Evolutionary conservation across 2,329 filamentous ascomycete species (phyloP).

Genomic region (Boeremia exigua): DNA sequence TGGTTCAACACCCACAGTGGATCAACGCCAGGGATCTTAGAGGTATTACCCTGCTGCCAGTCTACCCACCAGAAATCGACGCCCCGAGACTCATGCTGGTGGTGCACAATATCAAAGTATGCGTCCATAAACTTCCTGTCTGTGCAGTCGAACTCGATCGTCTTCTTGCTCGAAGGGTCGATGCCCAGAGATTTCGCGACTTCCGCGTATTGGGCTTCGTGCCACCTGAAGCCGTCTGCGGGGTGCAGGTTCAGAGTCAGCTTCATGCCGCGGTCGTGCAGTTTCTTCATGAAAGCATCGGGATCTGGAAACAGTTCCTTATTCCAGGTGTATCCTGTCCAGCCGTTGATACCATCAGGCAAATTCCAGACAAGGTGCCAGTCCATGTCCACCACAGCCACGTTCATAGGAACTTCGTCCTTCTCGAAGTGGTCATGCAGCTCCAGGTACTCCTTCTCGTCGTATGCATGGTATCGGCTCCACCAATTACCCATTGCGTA

Average conservation of each 20-base stretch:
- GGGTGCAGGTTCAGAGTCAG: constrained; percentile 68
- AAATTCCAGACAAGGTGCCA: constrained; percentile 63
- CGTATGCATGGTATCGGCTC: constrained; percentile 67
- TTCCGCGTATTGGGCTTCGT: constrained; percentile 63
- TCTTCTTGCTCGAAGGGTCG: constrained; percentile 57
- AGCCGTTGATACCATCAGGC: constrained; percentile 52
- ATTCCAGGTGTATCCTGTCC: constrained; percentile 70
- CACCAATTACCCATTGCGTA: constrained; percentile 71
- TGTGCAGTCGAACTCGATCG: constrained; percentile 64
- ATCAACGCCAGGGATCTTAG: constrained; percentile 64
- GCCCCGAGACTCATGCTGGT: constrained; percentile 61
- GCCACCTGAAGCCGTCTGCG: constrained; percentile 62
- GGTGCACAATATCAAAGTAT: constrained; percentile 64
- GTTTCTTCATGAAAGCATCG: constrained; percentile 55
- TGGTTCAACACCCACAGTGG: constrained; percentile 71
- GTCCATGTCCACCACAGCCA: constrained; percentile 70
- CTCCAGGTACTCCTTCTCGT: constrained; percentile 60
- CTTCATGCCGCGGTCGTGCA: constrained; percentile 61
- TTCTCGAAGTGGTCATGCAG: constrained; percentile 63
- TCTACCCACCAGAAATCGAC: constrained; percentile 73
- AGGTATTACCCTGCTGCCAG: constrained; percentile 68
- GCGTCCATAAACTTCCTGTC: constrained; percentile 62
- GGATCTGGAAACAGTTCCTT: constrained; percentile 64
- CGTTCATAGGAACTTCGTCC: constrained; percentile 62
- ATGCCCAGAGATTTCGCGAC: constrained; percentile 61